Base-by-base conservation (phyloP, 179 eudicot species). In the Nepenthes alata region DNA sequence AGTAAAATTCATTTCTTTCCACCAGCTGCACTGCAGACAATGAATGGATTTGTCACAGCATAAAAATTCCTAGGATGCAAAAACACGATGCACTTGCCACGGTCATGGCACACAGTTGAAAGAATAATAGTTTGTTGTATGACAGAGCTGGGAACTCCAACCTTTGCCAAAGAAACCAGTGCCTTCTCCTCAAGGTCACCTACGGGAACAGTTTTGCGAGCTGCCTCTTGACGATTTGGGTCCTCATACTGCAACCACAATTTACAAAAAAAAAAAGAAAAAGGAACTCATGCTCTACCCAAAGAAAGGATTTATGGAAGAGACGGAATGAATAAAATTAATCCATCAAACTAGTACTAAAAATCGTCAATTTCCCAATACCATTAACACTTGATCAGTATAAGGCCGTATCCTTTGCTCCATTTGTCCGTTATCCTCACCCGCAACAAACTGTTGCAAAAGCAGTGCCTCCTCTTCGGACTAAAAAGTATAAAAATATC, bases 391-490 rank as follows among this genome's bases (percentile, higher is more conserved):
- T 76, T 86, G 93, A 72, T 73, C 65, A 16, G 89, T 55, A 72
- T 89, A 85, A 62, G 90, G 80, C 66, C 80, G 72, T 67, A 93
- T 62, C 70, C 58, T 72, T 68, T 60, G 77, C 76, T 85, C 93
- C 66, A 89, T 74, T 59, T 76, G 74, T 67, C 78, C 80, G 11
- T 61, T 62, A 48, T 73, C 80, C 64, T 77, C 84, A 57, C 63
- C 47, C 12, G 73, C 80, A 58, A 62, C 83, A 69, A 74, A 78
- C 61, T 89, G 89, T 75, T 89, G 96, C 71, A 81, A 66, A 78
- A 93, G 79, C 67, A 89, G 79, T 41, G 93, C 95, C 64, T 93
- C 98, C 77, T 89, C 98, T 72, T 89, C 93, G 37, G 88, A 93
- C 98, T 91, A 68, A 37, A 72, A 37, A 53, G 71, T 9, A 48